Percentiles rank a stretch among this genome's conserved stretches.
phyloP scores from a whole-genome alignment of 163 green algal species.

The Volvox carteri region DNA sequence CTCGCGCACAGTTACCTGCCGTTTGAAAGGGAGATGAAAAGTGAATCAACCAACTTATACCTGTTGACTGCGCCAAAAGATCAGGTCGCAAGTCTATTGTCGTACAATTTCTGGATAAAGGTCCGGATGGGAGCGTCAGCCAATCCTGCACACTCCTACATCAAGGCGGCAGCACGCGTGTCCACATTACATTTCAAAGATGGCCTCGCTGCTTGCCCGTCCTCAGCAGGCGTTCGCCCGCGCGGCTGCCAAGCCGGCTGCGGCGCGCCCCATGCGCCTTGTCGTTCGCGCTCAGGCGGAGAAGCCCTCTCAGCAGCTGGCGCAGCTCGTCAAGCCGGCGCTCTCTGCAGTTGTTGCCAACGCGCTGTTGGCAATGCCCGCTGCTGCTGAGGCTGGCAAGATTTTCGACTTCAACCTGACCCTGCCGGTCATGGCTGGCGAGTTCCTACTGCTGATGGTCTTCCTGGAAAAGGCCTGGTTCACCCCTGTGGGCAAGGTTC shows the following conservation, averaged over 20 bases:
- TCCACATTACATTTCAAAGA: slow-evolving; percentile 15
- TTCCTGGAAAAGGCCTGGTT: slow-evolving; percentile 99
- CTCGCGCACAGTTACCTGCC: too few species aligned
- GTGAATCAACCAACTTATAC: too few species aligned
- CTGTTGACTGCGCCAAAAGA: too few species aligned
- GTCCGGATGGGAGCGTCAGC: not conserved
- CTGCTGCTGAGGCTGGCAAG: slow-evolving; percentile 90
- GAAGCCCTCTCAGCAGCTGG: slow-evolving; percentile 40
- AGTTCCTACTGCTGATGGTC: slow-evolving; percentile 88
- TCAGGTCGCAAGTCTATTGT: not conserved
- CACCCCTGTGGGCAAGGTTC: slow-evolving; percentile 90
- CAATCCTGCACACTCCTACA: not conserved
- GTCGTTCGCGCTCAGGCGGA: slow-evolving; percentile 47
- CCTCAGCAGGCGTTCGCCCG: slow-evolving; percentile 43
- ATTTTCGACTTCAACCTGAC: slow-evolving; percentile 99
- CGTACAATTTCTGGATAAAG: slow-evolving; percentile 17
- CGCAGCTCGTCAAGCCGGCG: slow-evolving; percentile 71
- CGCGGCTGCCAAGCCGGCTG: slow-evolving; percentile 22
- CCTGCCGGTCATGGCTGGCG: slow-evolving; percentile 75
- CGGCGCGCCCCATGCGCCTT: slow-evolving; percentile 27
- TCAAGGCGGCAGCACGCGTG: slow-evolving; percentile 1
- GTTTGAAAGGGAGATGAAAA: too few species aligned
- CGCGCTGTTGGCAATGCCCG: slow-evolving; percentile 78
- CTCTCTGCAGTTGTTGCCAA: slow-evolving; percentile 76
- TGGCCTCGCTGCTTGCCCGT: slow-evolving; percentile 54